These are phyloP conservation scores for Hymenoscyphus linearis DNA, from an alignment of 2,329 filamentous ascomycete species.

Conservation along the genomic window DNA sequence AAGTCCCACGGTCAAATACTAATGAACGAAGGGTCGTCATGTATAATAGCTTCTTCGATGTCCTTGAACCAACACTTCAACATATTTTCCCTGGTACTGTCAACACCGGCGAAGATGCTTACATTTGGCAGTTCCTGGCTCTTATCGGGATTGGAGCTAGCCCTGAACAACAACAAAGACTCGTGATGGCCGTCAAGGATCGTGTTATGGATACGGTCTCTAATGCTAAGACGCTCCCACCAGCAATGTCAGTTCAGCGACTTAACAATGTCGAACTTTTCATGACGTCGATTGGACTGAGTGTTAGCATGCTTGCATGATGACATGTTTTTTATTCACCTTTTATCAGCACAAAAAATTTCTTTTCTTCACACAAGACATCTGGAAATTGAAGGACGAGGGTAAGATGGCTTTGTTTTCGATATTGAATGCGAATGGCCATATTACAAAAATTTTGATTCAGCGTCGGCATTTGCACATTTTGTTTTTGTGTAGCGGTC, in stretches of 20 bases:
- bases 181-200: conserved; percentile 95
- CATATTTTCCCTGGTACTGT: conserved; percentile 90
- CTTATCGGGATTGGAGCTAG: conserved; percentile 90
- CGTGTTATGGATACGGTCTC: conserved; percentile 92
- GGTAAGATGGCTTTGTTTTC: conserved; percentile 14
- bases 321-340: conserved; percentile 14
- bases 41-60: conserved; percentile 84
- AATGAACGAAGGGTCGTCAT: conserved; percentile 55
- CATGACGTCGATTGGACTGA: conserved; percentile 97
- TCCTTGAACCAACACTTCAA: conserved; percentile 75
- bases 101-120: conserved; percentile 85
- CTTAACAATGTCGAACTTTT: conserved; percentile 94
- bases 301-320: conserved; percentile 64
- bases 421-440: conserved; percentile 18
- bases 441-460: conserved; percentile 14
- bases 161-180: conserved; percentile 88
- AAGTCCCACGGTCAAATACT: conserved; percentile 22
- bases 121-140: conserved; percentile 96
- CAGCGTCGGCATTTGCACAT: conserved; percentile 22
- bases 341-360: conserved; percentile 22
- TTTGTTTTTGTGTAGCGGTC: conserved; percentile 23
- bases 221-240: conserved; percentile 82
- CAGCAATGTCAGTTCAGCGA: conserved; percentile 77
- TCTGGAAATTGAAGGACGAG: conserved; percentile 9
- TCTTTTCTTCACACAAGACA: conserved; percentile 17